Conservation (phyloP, 108 stramenopile genomes). For the Skeletonema tropicum region DNA sequence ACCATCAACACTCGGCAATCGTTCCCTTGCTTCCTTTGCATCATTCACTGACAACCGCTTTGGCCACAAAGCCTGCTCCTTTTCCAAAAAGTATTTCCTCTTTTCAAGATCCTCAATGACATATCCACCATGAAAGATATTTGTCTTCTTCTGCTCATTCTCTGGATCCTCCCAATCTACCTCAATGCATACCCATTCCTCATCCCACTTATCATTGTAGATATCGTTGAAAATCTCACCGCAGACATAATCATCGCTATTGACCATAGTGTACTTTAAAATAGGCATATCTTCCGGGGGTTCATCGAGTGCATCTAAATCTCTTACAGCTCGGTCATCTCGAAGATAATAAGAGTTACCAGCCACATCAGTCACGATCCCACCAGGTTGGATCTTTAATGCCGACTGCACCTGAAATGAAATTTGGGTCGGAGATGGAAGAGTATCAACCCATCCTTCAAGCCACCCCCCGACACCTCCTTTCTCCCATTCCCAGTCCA, state of each 20-base stretch:
- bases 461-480: too few relatives aligned
- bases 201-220: neutral
- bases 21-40: neutral
- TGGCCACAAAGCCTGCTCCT: neutral
- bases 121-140: neutral
- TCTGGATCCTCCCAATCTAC: neutral
- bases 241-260: neutral
- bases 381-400: neutral
- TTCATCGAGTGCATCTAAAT: neutral
- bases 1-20: neutral
- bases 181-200: neutral
- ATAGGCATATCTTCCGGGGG: neutral
- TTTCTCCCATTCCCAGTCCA: neutral
- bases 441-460: too few relatives aligned
- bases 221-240: constrained; percentile 2
- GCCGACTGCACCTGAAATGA: neutral
- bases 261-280: neutral
- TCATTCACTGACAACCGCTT: neutral
- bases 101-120: neutral
- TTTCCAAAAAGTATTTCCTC: constrained; percentile 3
- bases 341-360: neutral
- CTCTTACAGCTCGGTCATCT: neutral
- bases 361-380: neutral
- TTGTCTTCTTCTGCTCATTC: neutral
- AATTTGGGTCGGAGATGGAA: neutral